A percentile compares a stretch with the other conserved stretches of the same genome.
Conservation (phyloP, 129 eudicot genomes). For the Silybum marianum region DNA sequence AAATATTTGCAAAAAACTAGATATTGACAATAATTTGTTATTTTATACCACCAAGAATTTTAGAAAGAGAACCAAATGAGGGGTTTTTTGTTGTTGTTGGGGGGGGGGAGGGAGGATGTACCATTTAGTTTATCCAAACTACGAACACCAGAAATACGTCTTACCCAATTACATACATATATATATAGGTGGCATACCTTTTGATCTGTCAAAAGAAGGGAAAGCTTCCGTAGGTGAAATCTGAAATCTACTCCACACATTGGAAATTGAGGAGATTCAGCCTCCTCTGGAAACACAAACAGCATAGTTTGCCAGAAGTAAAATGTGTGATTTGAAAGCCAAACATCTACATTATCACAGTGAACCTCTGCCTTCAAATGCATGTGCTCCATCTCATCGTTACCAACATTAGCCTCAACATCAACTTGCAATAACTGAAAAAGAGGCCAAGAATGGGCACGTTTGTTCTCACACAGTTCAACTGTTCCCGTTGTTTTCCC, state of each 20-base stretch:
- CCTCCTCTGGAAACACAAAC: slow-evolving; percentile 47
- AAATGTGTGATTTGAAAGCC: slow-evolving; percentile 68
- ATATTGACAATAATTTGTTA: background rate
- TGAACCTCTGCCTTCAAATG: slow-evolving; percentile 43
- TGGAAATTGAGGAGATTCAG: slow-evolving; percentile 40
- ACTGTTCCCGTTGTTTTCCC: slow-evolving; percentile 59
- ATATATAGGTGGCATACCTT: slow-evolving; percentile 50
- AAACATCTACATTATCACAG: slow-evolving; percentile 64
- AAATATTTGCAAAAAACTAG: background rate
- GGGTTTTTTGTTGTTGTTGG: no score
- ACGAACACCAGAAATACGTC: slow-evolving; percentile 14
- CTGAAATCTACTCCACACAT: slow-evolving; percentile 40
- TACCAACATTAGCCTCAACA: slow-evolving; percentile 49
- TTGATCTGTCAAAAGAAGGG: slow-evolving; percentile 79
- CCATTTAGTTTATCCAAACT: background rate
- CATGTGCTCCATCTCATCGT: slow-evolving; percentile 30
- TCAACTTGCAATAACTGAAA: slow-evolving; percentile 61
- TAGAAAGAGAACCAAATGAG: background rate
- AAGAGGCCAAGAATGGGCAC: slow-evolving; percentile 63
- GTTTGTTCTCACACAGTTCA: slow-evolving; percentile 47
- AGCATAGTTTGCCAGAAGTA: slow-evolving; percentile 52
- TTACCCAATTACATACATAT: slow-evolving; percentile 1
- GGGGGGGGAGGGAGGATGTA: background rate
- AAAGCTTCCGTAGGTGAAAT: slow-evolving; percentile 56
- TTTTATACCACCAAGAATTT: background rate